Percentiles rank a stretch among this genome's conserved stretches.
Conservation (phyloP, 2,329 filamentous ascomycete species). For the Diaporthe eres region DNA sequence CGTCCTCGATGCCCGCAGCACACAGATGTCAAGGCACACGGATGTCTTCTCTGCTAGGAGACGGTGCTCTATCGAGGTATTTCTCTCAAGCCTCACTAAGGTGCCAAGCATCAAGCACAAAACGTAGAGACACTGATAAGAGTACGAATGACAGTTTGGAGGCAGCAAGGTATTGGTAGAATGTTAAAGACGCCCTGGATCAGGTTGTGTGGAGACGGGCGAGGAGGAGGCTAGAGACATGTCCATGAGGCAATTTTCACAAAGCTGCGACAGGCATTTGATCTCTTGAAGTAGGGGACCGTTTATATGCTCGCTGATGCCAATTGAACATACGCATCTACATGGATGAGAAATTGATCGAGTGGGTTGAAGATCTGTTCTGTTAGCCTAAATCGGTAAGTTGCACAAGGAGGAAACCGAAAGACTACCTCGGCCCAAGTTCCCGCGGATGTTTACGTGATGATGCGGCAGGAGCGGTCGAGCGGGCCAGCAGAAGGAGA, state of each 20-base stretch:
- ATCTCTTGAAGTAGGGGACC: background rate
- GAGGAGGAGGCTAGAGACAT: background rate
- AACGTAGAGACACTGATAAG: too few relatives aligned
- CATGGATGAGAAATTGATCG: background rate
- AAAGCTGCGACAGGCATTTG: background rate
- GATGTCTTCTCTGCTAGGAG: background rate
- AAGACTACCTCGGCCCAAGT: conserved; percentile 9
- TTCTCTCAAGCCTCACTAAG: background rate
- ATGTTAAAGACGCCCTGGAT: background rate
- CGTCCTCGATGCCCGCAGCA: background rate
- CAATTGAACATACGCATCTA: background rate
- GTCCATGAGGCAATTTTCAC: background rate
- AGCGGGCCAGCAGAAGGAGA: background rate
- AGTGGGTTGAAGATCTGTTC: background rate
- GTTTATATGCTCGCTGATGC: too few relatives aligned
- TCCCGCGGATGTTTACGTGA: conserved; percentile 14
- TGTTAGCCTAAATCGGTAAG: background rate
- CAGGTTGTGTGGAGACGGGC: background rate
- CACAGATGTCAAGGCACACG: background rate
- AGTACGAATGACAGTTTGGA: accelerated
- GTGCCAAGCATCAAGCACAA: background rate
- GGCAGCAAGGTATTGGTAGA: background rate
- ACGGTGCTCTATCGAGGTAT: background rate
- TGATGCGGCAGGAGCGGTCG: conserved; percentile 5
- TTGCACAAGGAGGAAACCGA: background rate